A percentile compares a stretch with the other conserved stretches of the same genome.
These are phyloP conservation scores for Porcisia deanei DNA, from an alignment of 208 protist species.

Conservation along the genomic window DNA sequence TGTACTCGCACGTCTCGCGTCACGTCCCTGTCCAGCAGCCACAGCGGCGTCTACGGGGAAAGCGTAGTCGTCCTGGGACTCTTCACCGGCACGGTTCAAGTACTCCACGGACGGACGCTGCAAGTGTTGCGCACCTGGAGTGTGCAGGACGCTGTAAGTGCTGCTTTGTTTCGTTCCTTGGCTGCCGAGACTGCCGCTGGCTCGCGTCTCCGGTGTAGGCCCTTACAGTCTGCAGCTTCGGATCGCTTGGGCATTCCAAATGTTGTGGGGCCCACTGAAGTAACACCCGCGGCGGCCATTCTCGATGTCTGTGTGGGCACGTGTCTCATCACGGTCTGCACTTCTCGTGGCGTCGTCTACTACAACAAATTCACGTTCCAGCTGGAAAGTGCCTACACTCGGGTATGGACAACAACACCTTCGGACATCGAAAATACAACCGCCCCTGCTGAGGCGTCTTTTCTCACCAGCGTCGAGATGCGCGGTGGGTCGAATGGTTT, in stretches of 20 bases:
- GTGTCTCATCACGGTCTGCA: constrained; percentile 35
- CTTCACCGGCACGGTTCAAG: constrained; percentile 56
- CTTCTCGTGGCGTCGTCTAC: constrained; percentile 34
- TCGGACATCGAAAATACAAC: neutral
- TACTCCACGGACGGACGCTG: constrained; percentile 62
- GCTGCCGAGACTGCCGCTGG: neutral
- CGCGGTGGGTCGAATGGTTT: constrained; percentile 22
- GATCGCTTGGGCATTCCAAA: constrained; percentile 5
- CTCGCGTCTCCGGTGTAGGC: neutral
- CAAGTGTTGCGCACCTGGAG: constrained; percentile 24
- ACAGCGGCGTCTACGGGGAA: constrained; percentile 35
- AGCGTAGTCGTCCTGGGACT: constrained; percentile 57
- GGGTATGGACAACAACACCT: constrained; percentile 1
- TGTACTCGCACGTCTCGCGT: constrained; percentile 26
- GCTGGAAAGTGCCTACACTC: constrained; percentile 7
- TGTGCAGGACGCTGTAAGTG: constrained; percentile 5
- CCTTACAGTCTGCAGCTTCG: neutral
- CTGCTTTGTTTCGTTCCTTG: neutral
- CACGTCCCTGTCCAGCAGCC: constrained; percentile 41
- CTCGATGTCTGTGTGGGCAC: constrained; percentile 36
- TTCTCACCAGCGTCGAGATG: neutral
- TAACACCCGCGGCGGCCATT: neutral
- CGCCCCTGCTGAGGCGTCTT: neutral
- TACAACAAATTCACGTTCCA: constrained; percentile 22
- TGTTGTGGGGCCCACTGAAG: neutral